Base-by-base conservation (phyloP, 805 yeast genomes). In the Candida koratica region DNA sequence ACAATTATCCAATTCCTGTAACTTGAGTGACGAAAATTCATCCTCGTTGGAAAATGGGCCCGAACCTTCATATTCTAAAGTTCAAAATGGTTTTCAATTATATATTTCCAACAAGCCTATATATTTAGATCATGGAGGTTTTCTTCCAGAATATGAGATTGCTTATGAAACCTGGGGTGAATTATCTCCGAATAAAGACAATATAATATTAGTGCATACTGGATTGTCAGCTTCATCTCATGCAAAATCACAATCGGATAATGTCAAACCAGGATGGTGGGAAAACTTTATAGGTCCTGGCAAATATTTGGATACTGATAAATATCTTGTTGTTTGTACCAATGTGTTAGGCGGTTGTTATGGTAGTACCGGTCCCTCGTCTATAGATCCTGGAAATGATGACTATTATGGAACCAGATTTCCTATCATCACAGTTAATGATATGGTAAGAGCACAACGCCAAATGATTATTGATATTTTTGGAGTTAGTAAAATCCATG, bases 111-210 rank as follows among this genome's bases (percentile, higher is more conserved):
- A 61, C 3, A 60, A 73, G 16, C 89, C 90, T 0, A 60, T 87
- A 2, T 75, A 75, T 41, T 69, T 87, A 11, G 97, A 89, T 53
- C 77, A 81, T 55, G 97, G 97, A 10, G 93, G 89, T 1, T 69
- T 62, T 44, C 62, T 89, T 23, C 85, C 86, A 1, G 76, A 73
- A 43, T 85, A 74, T 48, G 78, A 84, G 47, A 69, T 89, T n/a
- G 97, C 96, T 0, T 89, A 84, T 61, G 97, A 89, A 58, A 76
- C 89, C 3, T 89, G 97, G 97, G 97, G 97, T 2, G 47, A 53
- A 5, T 66, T 89, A 44, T 83, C 84, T 45, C 55, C 61, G 2
- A 71, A 66, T 30, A 75, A 64, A 43, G 75, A 83, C 14, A 89
- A 89, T 53, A 84, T 88, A 9, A 75, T 89, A 14, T 65, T 89